Evolutionary conservation across 208 protist genomes (phyloP).

Genomic region (Herpetomonas tarakana): DNA sequence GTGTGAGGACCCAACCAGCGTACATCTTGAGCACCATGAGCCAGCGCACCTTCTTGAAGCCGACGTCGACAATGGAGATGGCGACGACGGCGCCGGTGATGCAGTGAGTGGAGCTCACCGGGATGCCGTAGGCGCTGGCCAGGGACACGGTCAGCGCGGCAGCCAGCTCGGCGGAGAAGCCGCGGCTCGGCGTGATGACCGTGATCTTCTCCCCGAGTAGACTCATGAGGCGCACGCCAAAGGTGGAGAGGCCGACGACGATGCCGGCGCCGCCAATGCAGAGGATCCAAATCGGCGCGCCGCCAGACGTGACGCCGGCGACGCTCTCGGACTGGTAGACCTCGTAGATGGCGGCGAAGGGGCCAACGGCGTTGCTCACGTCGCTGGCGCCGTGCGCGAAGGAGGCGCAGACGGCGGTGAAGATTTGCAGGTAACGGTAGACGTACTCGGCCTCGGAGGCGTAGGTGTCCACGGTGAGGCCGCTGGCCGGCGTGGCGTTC

Average conservation of each 20-base stretch:
- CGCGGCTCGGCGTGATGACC: conserved; percentile 67
- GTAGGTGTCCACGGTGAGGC: conserved; percentile 51
- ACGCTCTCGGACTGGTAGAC: conserved; percentile 54
- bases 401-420: conserved; percentile 79
- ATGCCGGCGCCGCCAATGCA: conserved; percentile 61
- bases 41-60: conserved; percentile 59
- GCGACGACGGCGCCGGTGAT: conserved; percentile 87
- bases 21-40: conserved; percentile 77
- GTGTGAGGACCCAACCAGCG: conserved; percentile 59
- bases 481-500: conserved; percentile 14
- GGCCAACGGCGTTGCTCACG: conserved; percentile 80
- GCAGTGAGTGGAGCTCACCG: conserved; percentile 90
- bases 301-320: conserved; percentile 13
- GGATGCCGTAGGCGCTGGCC: conserved; percentile 69
- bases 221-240: conserved; percentile 69
- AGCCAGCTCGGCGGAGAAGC: conserved; percentile 71
- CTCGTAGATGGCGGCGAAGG: conserved; percentile 67
- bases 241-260: conserved; percentile 65
- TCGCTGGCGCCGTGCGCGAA: conserved; percentile 85
- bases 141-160: conserved; percentile 74
- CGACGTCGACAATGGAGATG: conserved; percentile 73
- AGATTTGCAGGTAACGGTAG: conserved; percentile 79
- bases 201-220: conserved; percentile 75
- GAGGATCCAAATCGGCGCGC: conserved; percentile 67
- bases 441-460: conserved; percentile 50